These are phyloP conservation scores for Paracorniculantispora psalliotae DNA, from an alignment of 2,329 filamentous ascomycete species.

Conservation along the genomic window DNA sequence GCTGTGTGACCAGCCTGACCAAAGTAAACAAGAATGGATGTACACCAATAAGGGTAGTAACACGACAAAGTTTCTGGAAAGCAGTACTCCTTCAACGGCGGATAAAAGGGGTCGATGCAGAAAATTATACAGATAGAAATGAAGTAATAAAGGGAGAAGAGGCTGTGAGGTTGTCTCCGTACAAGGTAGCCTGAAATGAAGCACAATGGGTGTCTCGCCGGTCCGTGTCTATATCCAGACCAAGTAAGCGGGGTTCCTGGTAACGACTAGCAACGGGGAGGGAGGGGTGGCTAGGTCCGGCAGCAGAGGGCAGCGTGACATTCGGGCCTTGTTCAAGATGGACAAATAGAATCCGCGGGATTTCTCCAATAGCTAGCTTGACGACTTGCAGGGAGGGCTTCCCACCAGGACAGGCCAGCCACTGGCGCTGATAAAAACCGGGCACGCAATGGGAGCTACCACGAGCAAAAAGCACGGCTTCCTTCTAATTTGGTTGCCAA, in stretches of 20 bases:
- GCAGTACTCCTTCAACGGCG: background rate
- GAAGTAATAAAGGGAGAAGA: background rate
- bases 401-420: background rate
- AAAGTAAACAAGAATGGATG: background rate
- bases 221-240: conserved; percentile 4
- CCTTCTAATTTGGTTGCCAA: background rate
- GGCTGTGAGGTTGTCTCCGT: background rate
- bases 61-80: background rate
- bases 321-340: background rate
- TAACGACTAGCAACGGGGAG: conserved; percentile 10
- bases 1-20: background rate
- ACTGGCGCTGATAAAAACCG: background rate
- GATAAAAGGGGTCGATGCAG: background rate
- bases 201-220: conserved; percentile 1
- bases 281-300: background rate
- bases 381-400: background rate
- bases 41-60: background rate
- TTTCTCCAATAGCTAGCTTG: background rate
- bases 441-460: too few relatives aligned
- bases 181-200: background rate
- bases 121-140: background rate
- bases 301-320: background rate
- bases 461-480: background rate
- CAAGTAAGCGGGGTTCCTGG: conserved; percentile 8
- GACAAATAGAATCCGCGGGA: background rate